These are phyloP conservation scores for Suillus occidentalis DNA, from an alignment of 768 basidiomycete genomes.

Conservation along the genomic window DNA sequence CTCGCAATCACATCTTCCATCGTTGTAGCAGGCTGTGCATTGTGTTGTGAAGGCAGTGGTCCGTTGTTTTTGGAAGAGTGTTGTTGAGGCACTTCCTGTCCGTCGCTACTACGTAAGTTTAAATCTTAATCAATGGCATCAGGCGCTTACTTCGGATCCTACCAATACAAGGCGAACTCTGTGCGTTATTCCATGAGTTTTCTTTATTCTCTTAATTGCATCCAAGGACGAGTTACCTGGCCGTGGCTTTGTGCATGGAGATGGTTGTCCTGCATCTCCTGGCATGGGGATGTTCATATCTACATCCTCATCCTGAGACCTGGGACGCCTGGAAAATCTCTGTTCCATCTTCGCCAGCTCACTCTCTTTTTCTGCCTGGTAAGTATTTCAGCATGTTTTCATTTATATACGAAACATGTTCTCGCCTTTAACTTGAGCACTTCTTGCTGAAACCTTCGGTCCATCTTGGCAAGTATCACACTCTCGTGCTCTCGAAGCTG, in stretches of 20 bases:
- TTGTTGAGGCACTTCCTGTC: neutral
- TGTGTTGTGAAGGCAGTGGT: neutral
- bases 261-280: neutral
- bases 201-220: conserved; percentile 10
- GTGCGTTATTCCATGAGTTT: neutral
- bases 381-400: neutral
- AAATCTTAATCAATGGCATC: neutral
- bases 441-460: neutral
- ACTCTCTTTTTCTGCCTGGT: neutral
- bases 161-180: conserved; percentile 3
- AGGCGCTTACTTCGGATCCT: neutral
- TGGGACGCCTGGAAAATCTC: neutral
- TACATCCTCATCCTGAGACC: neutral
- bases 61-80: neutral
- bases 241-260: neutral
- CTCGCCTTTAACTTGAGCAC: neutral
- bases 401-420: neutral
- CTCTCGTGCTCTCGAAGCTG: neutral
- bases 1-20: neutral
- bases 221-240: neutral
- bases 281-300: neutral
- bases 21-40: neutral
- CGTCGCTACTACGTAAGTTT: neutral
- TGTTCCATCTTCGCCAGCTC: neutral
- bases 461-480: neutral